Evolutionary conservation across 2,329 filamentous ascomycete species (phyloP).

Genomic region (Knufia fluminis): DNA sequence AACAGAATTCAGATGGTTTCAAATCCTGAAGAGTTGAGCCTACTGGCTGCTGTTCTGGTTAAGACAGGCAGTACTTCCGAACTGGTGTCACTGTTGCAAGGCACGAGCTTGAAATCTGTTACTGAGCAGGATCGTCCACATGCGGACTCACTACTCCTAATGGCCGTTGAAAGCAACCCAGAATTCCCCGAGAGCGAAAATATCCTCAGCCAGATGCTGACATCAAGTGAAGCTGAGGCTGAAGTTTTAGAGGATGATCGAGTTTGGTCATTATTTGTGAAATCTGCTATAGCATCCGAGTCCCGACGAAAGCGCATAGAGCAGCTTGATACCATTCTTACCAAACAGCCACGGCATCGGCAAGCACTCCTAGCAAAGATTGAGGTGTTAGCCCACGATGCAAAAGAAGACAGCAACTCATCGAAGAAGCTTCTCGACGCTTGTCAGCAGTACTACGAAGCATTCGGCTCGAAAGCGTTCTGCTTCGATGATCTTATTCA

Average conservation of each 20-base stretch:
- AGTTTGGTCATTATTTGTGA: constrained; percentile 37
- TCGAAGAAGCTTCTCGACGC: constrained; percentile 28
- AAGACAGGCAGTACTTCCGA: constrained; percentile 33
- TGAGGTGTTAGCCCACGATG: constrained; percentile 25
- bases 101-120: constrained; percentile 34
- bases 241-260: constrained; percentile 38
- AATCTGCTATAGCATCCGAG: constrained; percentile 20
- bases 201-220: constrained; percentile 30
- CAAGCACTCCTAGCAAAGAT: constrained; percentile 34
- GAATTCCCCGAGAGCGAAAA: constrained; percentile 27
- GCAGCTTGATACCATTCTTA: constrained; percentile 27
- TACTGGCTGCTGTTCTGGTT: constrained; percentile 37
- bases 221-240: constrained; percentile 21
- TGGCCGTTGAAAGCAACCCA: constrained; percentile 28
- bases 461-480: constrained; percentile 35
- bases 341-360: constrained; percentile 31
- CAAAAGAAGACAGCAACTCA: constrained; percentile 24
- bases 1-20: constrained; percentile 33
- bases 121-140: constrained; percentile 38
- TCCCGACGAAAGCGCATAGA: background rate
- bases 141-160: constrained; percentile 30
- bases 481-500: constrained; percentile 37
- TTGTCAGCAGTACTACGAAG: constrained; percentile 34
- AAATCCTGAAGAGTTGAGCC: constrained; percentile 37
- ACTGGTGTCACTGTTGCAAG: constrained; percentile 34